phyloP scores from a whole-genome alignment of 352 stramenopile species.

The Globisporangium cederbergense region DNA sequence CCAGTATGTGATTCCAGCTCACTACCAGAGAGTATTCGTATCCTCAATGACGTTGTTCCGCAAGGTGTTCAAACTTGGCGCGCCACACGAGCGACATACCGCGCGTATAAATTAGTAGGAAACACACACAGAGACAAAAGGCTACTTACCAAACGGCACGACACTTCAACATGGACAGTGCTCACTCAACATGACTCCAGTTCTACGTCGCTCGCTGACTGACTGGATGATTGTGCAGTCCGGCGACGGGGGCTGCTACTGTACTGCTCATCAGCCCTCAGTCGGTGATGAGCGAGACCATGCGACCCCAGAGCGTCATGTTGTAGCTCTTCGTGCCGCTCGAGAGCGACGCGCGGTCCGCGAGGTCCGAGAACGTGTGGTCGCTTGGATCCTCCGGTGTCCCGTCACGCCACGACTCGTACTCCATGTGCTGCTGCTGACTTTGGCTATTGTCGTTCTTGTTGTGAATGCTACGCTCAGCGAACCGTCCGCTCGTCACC shows the following conservation, averaged over 20 bases:
- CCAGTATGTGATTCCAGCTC: no score
- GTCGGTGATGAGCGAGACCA: slow-evolving; percentile 31
- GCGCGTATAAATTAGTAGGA: no score
- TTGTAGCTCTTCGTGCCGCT: slow-evolving; percentile 14
- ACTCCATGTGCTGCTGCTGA: slow-evolving; percentile 18
- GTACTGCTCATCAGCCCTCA: not conserved
- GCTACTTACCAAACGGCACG: not conserved
- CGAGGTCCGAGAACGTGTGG: slow-evolving; percentile 23
- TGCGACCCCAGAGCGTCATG: slow-evolving; percentile 44
- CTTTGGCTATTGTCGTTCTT: slow-evolving; percentile 3
- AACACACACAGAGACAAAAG: not conserved
- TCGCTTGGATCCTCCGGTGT: slow-evolving; percentile 22
- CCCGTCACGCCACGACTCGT: slow-evolving; percentile 31
- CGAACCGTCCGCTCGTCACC: not conserved
- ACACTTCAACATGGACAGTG: not conserved
- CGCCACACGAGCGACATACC: no score
- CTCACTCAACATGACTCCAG: not conserved
- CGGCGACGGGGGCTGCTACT: no score
- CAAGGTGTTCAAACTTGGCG: no score
- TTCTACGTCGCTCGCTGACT: not conserved
- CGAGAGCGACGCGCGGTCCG: slow-evolving; percentile 34
- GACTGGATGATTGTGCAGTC: not conserved
- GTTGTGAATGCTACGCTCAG: not conserved
- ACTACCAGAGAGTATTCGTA: no score
- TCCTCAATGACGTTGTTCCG: no score